phyloP scores from a whole-genome alignment of 1,139 yeast genomes.

The Petasospora rhodanensis region DNA sequence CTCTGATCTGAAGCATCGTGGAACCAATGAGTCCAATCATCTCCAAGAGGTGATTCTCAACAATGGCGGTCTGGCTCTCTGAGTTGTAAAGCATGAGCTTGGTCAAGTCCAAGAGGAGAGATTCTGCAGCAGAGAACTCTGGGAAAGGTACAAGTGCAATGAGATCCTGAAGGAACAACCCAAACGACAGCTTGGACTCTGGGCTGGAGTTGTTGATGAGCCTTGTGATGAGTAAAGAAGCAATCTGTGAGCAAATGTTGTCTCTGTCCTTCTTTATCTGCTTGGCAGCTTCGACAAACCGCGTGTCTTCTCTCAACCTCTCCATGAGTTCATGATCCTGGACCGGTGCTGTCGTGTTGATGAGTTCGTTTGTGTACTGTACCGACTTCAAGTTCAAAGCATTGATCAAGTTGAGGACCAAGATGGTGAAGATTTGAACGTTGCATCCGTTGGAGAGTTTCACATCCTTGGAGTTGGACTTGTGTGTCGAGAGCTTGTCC shows the following conservation, averaged over 20 bases:
- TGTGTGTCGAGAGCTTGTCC: conserved; percentile 42
- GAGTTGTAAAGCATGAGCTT: conserved; percentile 37
- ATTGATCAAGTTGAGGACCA: conserved; percentile 45
- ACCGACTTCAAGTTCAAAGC: conserved; percentile 29
- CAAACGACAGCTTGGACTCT: conserved; percentile 40
- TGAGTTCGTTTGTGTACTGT: conserved; percentile 15
- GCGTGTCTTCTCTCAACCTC: conserved; percentile 15
- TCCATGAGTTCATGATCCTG: conserved; percentile 5
- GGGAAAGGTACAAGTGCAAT: conserved; percentile 44
- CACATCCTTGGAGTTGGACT: conserved; percentile 39
- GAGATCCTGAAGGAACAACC: conserved; percentile 53
- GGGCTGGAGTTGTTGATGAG: conserved; percentile 37
- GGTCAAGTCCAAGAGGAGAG: conserved; percentile 40
- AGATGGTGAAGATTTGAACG: conserved; percentile 44
- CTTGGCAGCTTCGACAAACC: conserved; percentile 6
- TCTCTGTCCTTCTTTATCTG: conserved; percentile 11
- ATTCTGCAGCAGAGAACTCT: conserved; percentile 58
- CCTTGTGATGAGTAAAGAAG: conserved; percentile 37
- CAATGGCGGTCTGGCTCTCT: conserved; percentile 32
- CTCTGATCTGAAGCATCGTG: conserved; percentile 36
- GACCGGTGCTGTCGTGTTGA: too few species aligned
- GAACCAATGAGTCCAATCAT: conserved; percentile 53
- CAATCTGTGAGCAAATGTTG: conserved; percentile 29
- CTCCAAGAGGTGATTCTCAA: conserved; percentile 51
- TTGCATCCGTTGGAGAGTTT: conserved; percentile 40